Percentiles rank a stretch among this genome's conserved stretches.
These are phyloP conservation scores for Iodosphaeria phyllophila DNA, from an alignment of 2,329 filamentous ascomycete genomes.

Conservation along the genomic window DNA sequence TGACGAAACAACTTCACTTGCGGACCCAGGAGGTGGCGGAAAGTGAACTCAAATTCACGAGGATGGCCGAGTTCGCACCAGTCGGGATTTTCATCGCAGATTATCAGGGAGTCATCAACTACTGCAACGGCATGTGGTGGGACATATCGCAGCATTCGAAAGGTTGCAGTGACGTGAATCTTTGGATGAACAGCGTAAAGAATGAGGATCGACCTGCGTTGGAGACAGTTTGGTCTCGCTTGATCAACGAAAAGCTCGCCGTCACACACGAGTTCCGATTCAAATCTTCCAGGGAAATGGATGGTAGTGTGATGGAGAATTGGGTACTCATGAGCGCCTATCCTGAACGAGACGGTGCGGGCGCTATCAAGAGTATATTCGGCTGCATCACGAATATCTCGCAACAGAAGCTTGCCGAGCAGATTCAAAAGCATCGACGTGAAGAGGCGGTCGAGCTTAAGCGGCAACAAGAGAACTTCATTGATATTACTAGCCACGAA, in stretches of 20 bases:
- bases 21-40: conserved; percentile 42
- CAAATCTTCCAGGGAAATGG: conserved; percentile 45
- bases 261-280: conserved; percentile 61
- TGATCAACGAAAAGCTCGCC: conserved; percentile 41
- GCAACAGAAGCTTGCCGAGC: conserved; percentile 69
- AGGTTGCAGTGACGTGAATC: conserved; percentile 35
- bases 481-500: conserved; percentile 57
- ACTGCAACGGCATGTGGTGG: conserved; percentile 68
- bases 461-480: conserved; percentile 51
- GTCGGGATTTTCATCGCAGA: conserved; percentile 79
- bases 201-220: conserved; percentile 44
- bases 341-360: conserved; percentile 46
- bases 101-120: conserved; percentile 49
- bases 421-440: conserved; percentile 57
- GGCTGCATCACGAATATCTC: conserved; percentile 75
- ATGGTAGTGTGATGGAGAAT: conserved; percentile 42
- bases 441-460: conserved; percentile 71
- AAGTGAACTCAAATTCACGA: conserved; percentile 61
- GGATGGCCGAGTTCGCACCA: conserved; percentile 70
- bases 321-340: conserved; percentile 67
- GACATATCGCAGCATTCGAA: conserved; percentile 49
- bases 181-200: conserved; percentile 56
- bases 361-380: conserved; percentile 54
- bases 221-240: conserved; percentile 38
- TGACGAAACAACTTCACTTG: conserved; percentile 56